Evolutionary conservation across 2,329 filamentous ascomycete species (phyloP), one percentile per base, ranked within the genome.

Genomic region (Scorias spongiosa): DNA sequence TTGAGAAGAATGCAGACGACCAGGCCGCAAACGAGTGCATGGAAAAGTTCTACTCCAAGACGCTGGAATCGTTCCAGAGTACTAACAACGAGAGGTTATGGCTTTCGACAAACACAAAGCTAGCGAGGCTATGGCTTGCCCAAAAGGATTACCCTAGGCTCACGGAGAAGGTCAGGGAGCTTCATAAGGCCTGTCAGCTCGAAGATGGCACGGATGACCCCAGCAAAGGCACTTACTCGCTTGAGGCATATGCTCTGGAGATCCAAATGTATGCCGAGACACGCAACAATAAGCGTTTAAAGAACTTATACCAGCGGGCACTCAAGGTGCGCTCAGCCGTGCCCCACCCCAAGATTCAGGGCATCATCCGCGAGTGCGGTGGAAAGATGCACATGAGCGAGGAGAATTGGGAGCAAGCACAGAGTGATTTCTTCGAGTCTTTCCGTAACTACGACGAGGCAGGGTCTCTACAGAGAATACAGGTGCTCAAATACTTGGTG

Each of bases 341-440:
- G 10, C 89, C 91, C 34, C 91, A 98, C 66, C 91, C 91, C 46
- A 93, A 94, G 67, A 94, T 98, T 62, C 95, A 96, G 86, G 91
- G 91, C 42, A 89, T 98, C 62, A 98, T 98, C 59, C 82, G 89
- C 44, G 91, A 98, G 67, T 98, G 91, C 61, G 91, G 91, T 57
- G 91, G 91, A 55, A 98, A 98, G 71, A 98, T 98, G 91, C 88
- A 96, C 68, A 96, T 98, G 91, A 91, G 84, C 63, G 91, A 98
- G 71, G 91, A 96, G 68, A 96, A 96, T 62, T 98, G 91, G 91
- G 86, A 91, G 62, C 85, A 88, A 57, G 91, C 91, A 1, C 88
- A 96, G 65, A 89, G 80, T 55, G 91, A 96, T 68, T 98, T 98
- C 65, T 95, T 95, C 63, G 91, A 98, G 63, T 93, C 89, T 1